A percentile compares a stretch with the other conserved stretches of the same genome.
These are phyloP conservation scores for Phaeomoniella chlamydospora DNA, from an alignment of 2,329 filamentous ascomycete genomes.

Conservation along the genomic window DNA sequence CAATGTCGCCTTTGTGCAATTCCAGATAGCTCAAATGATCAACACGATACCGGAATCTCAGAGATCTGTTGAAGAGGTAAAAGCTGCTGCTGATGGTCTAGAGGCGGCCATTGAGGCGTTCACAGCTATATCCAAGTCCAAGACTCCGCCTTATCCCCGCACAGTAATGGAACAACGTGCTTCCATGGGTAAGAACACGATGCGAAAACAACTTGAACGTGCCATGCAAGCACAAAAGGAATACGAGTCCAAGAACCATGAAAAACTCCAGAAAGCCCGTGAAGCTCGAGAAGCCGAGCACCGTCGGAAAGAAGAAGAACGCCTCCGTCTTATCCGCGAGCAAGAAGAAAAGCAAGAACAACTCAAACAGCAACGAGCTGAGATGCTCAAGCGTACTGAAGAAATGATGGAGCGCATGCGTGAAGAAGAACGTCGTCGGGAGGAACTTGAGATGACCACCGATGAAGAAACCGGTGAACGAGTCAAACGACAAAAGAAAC, in stretches of 20 bases:
- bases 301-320: conserved; percentile 59
- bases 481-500: conserved; percentile 64
- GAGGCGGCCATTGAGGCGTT: conserved; percentile 70
- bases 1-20: conserved; percentile 95
- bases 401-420: conserved; percentile 55
- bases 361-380: conserved; percentile 72
- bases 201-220: conserved; percentile 79
- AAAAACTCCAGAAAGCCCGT: conserved; percentile 69
- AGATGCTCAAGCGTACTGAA: conserved; percentile 63
- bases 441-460: conserved; percentile 66
- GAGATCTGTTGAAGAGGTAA: conserved; percentile 64
- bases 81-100: conserved; percentile 65
- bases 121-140: conserved; percentile 42
- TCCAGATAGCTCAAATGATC: conserved; percentile 75
- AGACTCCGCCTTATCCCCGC: conserved; percentile 72
- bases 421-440: conserved; percentile 53
- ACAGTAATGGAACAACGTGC: conserved; percentile 86
- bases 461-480: conserved; percentile 72
- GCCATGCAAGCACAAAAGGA: conserved; percentile 72
- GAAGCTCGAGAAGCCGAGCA: conserved; percentile 70
- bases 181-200: conserved; percentile 93
- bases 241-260: conserved; percentile 85
- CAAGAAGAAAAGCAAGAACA: conserved; percentile 64
- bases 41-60: conserved; percentile 61
- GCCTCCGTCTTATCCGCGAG: conserved; percentile 14